Base-by-base conservation (phyloP, 1,139 yeast genomes). In the Debaryomycetaceae sp. region DNA sequence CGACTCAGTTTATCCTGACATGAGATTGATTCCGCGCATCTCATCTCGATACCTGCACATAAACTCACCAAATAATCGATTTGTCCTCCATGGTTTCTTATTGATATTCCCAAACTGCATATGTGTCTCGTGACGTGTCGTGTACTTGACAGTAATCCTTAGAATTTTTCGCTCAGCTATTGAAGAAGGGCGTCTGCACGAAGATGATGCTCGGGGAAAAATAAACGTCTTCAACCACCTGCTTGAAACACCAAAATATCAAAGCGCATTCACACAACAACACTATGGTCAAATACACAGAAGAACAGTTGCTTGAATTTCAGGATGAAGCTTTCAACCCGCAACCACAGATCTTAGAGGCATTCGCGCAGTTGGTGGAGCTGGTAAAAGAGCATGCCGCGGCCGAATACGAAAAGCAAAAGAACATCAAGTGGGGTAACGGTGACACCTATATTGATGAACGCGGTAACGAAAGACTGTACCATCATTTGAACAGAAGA, bases 361-460 rank as follows among this genome's bases (percentile, higher is more conserved):
- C 78, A 29, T 83, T 82, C 65, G 71, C 72, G 48, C 65, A 72
- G 40, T 66, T 81, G 61, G 73, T 81, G 38, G 86, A 78, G 44
- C 74, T 73, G 38, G 86, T 81, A 39, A 71, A 71, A 43, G 68
- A 62, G 42, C 67, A 61, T 40, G 56, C 60, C 22, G 61, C 59
- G 37, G 54, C 54, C 32, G 65, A 58, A 44, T 43, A 37, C 29
- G 62, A 54, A 39, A 58, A 46, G 40, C 53, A 46, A 37, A 56
- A 49, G 42, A 42, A 44, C 29, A 51, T 50, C 40, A 58, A 56
- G 43, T 53, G 60, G 55, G 51, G 53, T 39, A 65, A 65, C 41
- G 73, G 73, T 12, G 75, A 68, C 47, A 63, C 71, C 30, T 68
- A 65, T 45, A 63, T 68, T 37, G 75, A 68, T 39, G 73, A 68